Evolutionary conservation across 768 basidiomycete genomes (phyloP), one percentile per base, ranked within the genome.

Genomic region (Butyriboletus loyo): DNA sequence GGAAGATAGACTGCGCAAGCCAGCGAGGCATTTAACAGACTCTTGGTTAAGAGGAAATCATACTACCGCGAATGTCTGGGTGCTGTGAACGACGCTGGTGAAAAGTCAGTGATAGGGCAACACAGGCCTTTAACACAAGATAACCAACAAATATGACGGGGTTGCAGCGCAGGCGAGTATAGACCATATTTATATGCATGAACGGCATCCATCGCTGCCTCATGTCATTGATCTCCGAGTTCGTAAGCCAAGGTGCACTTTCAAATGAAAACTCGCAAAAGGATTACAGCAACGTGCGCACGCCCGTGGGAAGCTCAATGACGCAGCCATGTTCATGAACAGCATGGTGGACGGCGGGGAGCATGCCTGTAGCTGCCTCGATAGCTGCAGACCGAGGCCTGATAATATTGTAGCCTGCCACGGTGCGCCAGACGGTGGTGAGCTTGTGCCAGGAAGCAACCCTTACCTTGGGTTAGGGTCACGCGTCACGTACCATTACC

Each of bases 1-100:
- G 56, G 52, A 7, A 64, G 0, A 46, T 28, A 6, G n/a, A 34
- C 5, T 5, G 2, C 10, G 46, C 62, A 64, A 2, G 9, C 1
- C 2, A 42, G 36, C 5, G 42, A 38, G 6, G 10, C 7, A 22
- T 24, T 56, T 38, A 11, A 34, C 30, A 53, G 56, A 46, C 62
- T 64, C 3, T 3, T 8, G 22, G 64, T 21, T 24, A 64, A 46
- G 21, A 52, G 1, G 49, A 5, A 27, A 15, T 32, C 17, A 46
- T 11, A 27, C 1, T 15, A 31, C 1, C 22, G 24, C 24, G 2
- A 37, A 7, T 1, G 54, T 59, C 8, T 59, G 52, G 7, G 15
- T 3, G 19, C 3, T 58, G 17, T 61, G 52, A 22, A 58, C 25
- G 30, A 50, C 1, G 14, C 63, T 64, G 27, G n/a, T 39, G 7